Conservation (phyloP, 2,329 filamentous ascomycete genomes). For the Dryadomyces sulphureus region DNA sequence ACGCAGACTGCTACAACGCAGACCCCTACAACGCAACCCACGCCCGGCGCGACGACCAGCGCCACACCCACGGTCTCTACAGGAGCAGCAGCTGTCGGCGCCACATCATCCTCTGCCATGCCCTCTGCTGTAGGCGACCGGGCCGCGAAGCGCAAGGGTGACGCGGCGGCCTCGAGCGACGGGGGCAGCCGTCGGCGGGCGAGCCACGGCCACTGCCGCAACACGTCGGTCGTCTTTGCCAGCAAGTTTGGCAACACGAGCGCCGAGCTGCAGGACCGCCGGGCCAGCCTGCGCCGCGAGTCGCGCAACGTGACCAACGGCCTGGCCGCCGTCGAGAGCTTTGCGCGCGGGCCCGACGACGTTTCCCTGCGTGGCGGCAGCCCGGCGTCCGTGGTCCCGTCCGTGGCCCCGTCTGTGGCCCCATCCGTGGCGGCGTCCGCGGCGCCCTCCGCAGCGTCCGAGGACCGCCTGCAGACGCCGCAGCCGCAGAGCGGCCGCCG, state of each 20-base stretch:
- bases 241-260: slow-evolving; percentile 13
- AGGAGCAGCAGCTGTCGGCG: not conserved
- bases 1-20: not conserved
- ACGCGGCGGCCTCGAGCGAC: not conserved
- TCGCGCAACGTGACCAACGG: slow-evolving; percentile 21
- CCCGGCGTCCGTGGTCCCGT: slow-evolving; percentile 3
- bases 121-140: slow-evolving; percentile 7
- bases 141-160: slow-evolving; percentile 4
- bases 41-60: not conserved
- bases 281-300: slow-evolving; percentile 14
- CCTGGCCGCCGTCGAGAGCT: slow-evolving; percentile 22
- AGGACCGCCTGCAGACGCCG: slow-evolving; percentile 5
- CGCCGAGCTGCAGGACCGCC: slow-evolving; percentile 11
- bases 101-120: slow-evolving; percentile 5
- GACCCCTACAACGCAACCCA: not conserved
- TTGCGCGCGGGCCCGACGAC: slow-evolving; percentile 16
- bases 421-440: slow-evolving; percentile 1
- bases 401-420: slow-evolving; percentile 4
- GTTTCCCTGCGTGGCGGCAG: not conserved
- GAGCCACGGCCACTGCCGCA: not conserved
- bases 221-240: slow-evolving; percentile 6
- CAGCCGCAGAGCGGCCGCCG: slow-evolving; percentile 5
- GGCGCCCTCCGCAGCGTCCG: not conserved
- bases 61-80: not conserved
- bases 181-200: not conserved